These are phyloP conservation scores for Hypoxylon sp. DNA, from an alignment of 2,329 filamentous ascomycete genomes.

Conservation along the genomic window DNA sequence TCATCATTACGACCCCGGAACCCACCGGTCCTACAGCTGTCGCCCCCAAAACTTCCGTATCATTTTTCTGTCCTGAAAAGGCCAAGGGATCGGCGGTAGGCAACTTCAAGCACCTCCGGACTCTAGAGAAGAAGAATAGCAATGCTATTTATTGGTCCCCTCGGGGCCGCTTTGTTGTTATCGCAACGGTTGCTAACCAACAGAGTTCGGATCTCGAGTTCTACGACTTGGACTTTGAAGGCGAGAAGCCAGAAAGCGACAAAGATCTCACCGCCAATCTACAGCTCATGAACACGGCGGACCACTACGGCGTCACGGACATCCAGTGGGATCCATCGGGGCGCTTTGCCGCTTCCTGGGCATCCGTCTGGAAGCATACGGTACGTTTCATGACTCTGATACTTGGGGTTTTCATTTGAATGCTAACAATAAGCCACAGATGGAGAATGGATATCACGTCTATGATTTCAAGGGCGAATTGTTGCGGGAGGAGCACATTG, in stretches of 20 bases:
- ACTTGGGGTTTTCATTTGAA: slow-evolving; percentile 1
- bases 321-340: slow-evolving; percentile 98
- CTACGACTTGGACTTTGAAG: slow-evolving; percentile 97
- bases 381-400: slow-evolving; percentile 69
- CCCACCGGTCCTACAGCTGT: slow-evolving; percentile 83
- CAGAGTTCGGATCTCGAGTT: slow-evolving; percentile 97
- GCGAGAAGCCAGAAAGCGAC: slow-evolving; percentile 92
- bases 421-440: slow-evolving; percentile 67
- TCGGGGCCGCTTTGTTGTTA: slow-evolving; percentile 92
- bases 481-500: slow-evolving; percentile 90
- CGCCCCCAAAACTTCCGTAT: slow-evolving; percentile 91
- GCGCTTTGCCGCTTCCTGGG: slow-evolving; percentile 93
- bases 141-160: slow-evolving; percentile 99
- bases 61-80: slow-evolving; percentile 98
- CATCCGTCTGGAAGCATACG: slow-evolving; percentile 94
- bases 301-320: slow-evolving; percentile 98
- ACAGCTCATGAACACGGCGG: slow-evolving; percentile 91
- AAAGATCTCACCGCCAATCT: slow-evolving; percentile 96
- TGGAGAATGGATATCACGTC: slow-evolving; percentile 99
- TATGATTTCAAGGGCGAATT: slow-evolving; percentile 96
- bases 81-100: slow-evolving; percentile 83
- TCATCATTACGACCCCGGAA: slow-evolving; percentile 95
- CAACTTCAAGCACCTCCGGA: slow-evolving; percentile 97
- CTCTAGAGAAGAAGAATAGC: slow-evolving; percentile 98
- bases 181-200: slow-evolving; percentile 92